A percentile compares a stretch with the other conserved stretches of the same genome.
Evolutionary conservation across 2,329 filamentous ascomycete genomes (phyloP).

Genomic region (Aspergillus ochraceus): DNA sequence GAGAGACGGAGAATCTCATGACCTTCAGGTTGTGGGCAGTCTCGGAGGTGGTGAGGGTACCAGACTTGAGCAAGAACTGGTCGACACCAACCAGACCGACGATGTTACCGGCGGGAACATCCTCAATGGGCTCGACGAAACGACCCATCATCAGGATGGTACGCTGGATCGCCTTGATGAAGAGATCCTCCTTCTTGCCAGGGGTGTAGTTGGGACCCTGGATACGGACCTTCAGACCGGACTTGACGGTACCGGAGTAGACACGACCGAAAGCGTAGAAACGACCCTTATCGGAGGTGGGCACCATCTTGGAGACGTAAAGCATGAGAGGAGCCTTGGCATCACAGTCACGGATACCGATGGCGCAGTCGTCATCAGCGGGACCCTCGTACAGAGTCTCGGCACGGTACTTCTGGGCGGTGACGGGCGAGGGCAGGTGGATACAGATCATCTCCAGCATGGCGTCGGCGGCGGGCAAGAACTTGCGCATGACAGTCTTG

Average conservation of each 20-base stretch:
- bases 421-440: slow-evolving; percentile 93
- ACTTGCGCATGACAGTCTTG: slow-evolving; percentile 98
- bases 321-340: slow-evolving; percentile 98
- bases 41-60: slow-evolving; percentile 96
- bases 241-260: slow-evolving; percentile 96
- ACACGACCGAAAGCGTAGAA: slow-evolving; percentile 99
- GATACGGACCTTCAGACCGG: slow-evolving; percentile 99
- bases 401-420: slow-evolving; percentile 94
- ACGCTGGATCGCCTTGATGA: slow-evolving; percentile 99
- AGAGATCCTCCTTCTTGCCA: slow-evolving; percentile 98
- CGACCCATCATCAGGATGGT: slow-evolving; percentile 99
- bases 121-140: slow-evolving; percentile 97
- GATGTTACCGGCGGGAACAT: slow-evolving; percentile 99
- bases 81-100: slow-evolving; percentile 98
- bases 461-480: slow-evolving; percentile 96
- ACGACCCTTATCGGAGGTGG: slow-evolving; percentile 98
- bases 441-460: slow-evolving; percentile 99
- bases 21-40: slow-evolving; percentile 99
- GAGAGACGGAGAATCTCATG: slow-evolving; percentile 99
- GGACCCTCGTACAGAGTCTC: slow-evolving; percentile 99
- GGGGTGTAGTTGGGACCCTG: slow-evolving; percentile 98
- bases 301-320: slow-evolving; percentile 99
- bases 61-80: slow-evolving; percentile 99
- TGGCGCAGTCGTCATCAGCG: slow-evolving; percentile 83
- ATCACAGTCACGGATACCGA: slow-evolving; percentile 98